Percentiles rank a stretch among this genome's conserved stretches.
Evolutionary conservation across 257 asterid species (phyloP).

Genomic region (Misopates orontium): DNA sequence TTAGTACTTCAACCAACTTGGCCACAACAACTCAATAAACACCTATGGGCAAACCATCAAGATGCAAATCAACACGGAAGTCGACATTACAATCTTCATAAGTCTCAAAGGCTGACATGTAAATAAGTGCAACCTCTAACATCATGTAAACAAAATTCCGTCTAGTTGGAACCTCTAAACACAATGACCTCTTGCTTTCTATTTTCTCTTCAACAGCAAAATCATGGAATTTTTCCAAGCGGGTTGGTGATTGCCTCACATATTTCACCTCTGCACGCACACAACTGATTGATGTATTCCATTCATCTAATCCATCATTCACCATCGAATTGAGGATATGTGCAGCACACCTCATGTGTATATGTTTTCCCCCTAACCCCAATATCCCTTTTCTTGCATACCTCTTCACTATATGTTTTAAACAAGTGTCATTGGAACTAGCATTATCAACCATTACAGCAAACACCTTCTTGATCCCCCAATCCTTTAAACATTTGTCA

Average conservation of each 20-base stretch:
- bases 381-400: too few species aligned
- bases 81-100: not conserved
- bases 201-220: not conserved
- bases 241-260: not conserved
- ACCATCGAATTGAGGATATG: not conserved
- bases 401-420: not conserved
- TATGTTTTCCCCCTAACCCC: not conserved
- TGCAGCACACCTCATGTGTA: not conserved
- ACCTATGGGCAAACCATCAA: not conserved
- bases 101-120: not conserved
- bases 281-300: not conserved
- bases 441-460: slow-evolving; percentile 19
- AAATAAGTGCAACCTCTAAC: not conserved
- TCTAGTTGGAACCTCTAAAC: not conserved
- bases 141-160: not conserved
- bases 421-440: not conserved
- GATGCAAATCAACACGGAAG: not conserved
- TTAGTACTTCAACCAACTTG: not conserved
- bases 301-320: not conserved
- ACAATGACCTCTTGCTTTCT: not conserved
- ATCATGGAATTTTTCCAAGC: not conserved
- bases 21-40: not conserved
- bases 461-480: not conserved
- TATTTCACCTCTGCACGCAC: not conserved
- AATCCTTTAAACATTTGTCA: not conserved